Evolutionary conservation across 768 basidiomycete species (phyloP).

Genomic region (Austroboletus festivus): DNA sequence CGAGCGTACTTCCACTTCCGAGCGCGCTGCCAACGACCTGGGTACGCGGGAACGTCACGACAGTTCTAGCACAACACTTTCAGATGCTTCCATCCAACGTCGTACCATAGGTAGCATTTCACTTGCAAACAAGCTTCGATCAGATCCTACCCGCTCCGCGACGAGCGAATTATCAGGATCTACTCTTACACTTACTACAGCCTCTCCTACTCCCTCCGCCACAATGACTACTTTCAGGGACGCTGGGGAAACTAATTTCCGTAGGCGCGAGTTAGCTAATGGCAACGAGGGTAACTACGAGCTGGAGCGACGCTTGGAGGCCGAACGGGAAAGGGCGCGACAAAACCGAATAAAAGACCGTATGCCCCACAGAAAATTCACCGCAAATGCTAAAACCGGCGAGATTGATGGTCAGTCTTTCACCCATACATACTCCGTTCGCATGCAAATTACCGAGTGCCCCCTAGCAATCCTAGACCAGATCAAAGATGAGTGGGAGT

Average conservation of each 20-base stretch:
- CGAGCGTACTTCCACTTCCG: slow-evolving; percentile 48
- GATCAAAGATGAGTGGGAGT: slow-evolving; percentile 88
- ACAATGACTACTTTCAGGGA: slow-evolving; percentile 71
- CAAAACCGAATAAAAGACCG: slow-evolving; percentile 70
- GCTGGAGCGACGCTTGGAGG: slow-evolving; percentile 55
- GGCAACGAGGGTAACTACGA: slow-evolving; percentile 56
- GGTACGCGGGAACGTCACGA: slow-evolving; percentile 40
- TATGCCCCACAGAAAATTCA: slow-evolving; percentile 53
- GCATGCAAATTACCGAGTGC: slow-evolving; percentile 1
- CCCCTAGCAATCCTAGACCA: slow-evolving; percentile 73
- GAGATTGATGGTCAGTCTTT: slow-evolving; percentile 81
- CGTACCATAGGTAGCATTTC: slow-evolving; percentile 29
- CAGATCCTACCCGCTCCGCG: slow-evolving; percentile 16
- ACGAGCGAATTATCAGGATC: slow-evolving; percentile 15
- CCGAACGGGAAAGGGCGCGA: slow-evolving; percentile 59
- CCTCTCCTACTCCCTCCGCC: slow-evolving; percentile 46
- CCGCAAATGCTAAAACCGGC: slow-evolving; percentile 59
- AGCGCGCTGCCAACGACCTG: slow-evolving; percentile 32
- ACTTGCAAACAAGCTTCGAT: slow-evolving; percentile 13
- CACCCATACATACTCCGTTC: neutral
- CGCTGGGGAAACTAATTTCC: slow-evolving; percentile 44
- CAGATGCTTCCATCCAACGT: slow-evolving; percentile 39
- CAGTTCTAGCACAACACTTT: slow-evolving; percentile 47
- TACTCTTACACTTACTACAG: slow-evolving; percentile 33
- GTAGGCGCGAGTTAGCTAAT: slow-evolving; percentile 51